Conservation (phyloP, 2,329 filamentous ascomycete genomes). For the Alternaria gaisen region DNA sequence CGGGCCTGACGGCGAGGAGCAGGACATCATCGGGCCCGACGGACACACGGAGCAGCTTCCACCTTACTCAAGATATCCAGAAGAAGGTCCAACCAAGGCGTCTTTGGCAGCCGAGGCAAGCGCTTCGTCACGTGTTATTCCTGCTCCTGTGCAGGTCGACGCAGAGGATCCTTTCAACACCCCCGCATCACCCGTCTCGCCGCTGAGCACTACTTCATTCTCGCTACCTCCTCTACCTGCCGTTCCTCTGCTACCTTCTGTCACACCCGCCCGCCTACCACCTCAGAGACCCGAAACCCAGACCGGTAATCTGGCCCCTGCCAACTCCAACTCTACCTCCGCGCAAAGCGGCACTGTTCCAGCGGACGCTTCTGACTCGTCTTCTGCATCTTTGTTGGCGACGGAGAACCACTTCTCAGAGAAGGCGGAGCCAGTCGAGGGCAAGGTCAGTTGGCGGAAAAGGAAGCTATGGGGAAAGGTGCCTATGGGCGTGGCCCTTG, state of each 20-base stretch:
- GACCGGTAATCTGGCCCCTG: conserved; percentile 34
- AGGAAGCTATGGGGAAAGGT: conserved; percentile 59
- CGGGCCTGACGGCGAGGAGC: conserved; percentile 85
- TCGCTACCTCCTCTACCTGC: conserved; percentile 30
- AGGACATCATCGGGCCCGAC: conserved; percentile 84
- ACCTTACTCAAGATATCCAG: conserved; percentile 89
- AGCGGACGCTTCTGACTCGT: conserved; percentile 39
- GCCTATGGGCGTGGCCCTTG: conserved; percentile 61
- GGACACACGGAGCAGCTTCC: conserved; percentile 91
- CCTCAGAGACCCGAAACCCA: conserved; percentile 46
- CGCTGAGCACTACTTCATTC: conserved; percentile 29
- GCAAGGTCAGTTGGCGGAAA: conserved; percentile 48
- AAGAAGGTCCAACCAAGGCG: conserved; percentile 71
- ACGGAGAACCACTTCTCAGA: conserved; percentile 38
- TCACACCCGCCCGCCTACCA: conserved; percentile 41
- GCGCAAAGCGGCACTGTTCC: conserved; percentile 23
- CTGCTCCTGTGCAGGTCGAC: conserved; percentile 28
- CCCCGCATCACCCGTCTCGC: conserved; percentile 36
- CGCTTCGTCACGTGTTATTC: conserved; percentile 42
- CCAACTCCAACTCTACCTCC: conserved; percentile 27
- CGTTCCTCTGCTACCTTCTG: conserved; percentile 32
- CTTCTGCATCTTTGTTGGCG: conserved; percentile 38
- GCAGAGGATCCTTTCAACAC: conserved; percentile 40
- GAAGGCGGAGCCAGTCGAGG: conserved; percentile 37
- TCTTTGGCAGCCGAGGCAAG: conserved; percentile 50